Base-by-base conservation (phyloP, 139 green algal genomes). In the Auxenochlorella pyrenoidosa region DNA sequence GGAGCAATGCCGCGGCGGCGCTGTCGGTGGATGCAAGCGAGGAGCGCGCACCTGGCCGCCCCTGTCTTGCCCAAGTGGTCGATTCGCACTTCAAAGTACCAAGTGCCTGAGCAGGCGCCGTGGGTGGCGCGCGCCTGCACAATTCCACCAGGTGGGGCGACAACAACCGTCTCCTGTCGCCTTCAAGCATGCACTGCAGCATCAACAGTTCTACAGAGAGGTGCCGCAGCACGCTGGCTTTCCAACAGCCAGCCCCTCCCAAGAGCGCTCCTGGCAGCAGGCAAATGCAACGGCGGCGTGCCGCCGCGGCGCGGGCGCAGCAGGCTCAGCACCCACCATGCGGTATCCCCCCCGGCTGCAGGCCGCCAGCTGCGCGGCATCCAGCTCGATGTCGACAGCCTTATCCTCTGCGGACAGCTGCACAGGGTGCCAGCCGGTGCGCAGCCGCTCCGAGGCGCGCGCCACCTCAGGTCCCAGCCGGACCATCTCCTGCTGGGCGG, bases 41-140 rank as follows among this genome's bases (percentile, higher is more conserved):
- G 0, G 26, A 19, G 26, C 5, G 28, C 41, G 13, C 80, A 86
- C 80, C 80, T 77, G 47, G 83, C 90, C 54, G 95, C 95, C 40
- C 95, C 94, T 10, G 88, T 96, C 36, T 63, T 41, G 0, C 94
- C 96, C 32, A 98, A 86, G 21, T 90, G 85, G n/a, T 84, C 86
- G 15, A 98, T 68, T 8, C 43, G 88, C 1, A 92, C 91, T 86
- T 98, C 96, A 76, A 91, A 98, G 86, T 97, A 98, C 88, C 91
- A 96, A 0, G 90, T 93, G 30, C 94, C 94, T 30, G 87, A n/a
- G 83, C 91, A 80, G 0, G 89, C 85, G 40, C 96, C 96, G 86
- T 97, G 95, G 19, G 92, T 97, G 18, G 92, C 88, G 19, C 95
- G 89, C 19, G 89, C 92, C 91, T 93, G 84, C 79, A n/a, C n/a